Evolutionary conservation across 371 early-diverging fungal genomes (phyloP).

Genomic region (Capillidium heterosporum): DNA sequence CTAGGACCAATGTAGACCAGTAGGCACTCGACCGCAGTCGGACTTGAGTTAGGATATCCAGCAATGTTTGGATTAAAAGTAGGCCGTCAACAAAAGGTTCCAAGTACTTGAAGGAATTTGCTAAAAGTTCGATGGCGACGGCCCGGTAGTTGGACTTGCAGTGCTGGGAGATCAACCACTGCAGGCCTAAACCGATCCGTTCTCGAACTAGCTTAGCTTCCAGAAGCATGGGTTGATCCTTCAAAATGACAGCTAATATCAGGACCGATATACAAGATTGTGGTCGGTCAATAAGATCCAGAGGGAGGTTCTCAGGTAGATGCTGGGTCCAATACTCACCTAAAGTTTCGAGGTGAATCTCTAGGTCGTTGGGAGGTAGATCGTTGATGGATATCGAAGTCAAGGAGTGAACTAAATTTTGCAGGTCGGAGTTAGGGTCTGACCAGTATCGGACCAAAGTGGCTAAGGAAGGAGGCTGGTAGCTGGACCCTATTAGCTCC

Average conservation of each 20-base stretch:
- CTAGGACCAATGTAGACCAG: conserved; percentile 5
- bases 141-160: background rate
- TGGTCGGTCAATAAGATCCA: conserved; percentile 27
- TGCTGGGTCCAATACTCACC: conserved; percentile 41
- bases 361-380: conserved; percentile 14
- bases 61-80: background rate
- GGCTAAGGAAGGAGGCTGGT: conserved; percentile 46
- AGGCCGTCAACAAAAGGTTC: conserved; percentile 1
- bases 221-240: conserved; percentile 30
- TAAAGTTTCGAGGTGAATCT: conserved; percentile 18
- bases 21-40: background rate
- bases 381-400: conserved; percentile 24
- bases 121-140: background rate
- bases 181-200: background rate
- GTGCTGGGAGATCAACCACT: background rate
- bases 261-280: conserved; percentile 49
- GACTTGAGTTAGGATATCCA: background rate
- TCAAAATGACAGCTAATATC: conserved; percentile 52
- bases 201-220: conserved; percentile 1
- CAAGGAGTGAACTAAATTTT: conserved; percentile 20
- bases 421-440: conserved; percentile 44
- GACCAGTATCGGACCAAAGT: conserved; percentile 69
- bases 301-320: conserved; percentile 30
- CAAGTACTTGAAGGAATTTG: background rate
- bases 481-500: conserved; percentile 24